Percentiles rank a stretch among this genome's conserved stretches.
These are phyloP conservation scores for Plasmodium fragile DNA, from an alignment of 169 alveolate species.

Conservation along the genomic window DNA sequence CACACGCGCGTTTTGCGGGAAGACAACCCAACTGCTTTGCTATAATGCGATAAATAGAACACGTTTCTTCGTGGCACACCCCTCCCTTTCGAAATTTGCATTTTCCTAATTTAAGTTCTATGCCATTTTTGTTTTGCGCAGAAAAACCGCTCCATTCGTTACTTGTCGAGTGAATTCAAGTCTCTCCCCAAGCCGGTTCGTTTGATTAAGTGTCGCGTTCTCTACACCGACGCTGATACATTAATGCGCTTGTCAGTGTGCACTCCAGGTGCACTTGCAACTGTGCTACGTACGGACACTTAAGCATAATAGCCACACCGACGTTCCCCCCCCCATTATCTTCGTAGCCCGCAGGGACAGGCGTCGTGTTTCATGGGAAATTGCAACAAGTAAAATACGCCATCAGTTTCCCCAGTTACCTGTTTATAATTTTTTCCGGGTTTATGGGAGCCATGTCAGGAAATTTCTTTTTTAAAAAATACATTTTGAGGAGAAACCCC, in stretches of 20 bases:
- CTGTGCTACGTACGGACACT: background rate
- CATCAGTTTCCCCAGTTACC: conserved; percentile 81
- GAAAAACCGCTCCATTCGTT: conserved; percentile 51
- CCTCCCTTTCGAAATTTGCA: background rate
- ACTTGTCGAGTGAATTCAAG: conserved; percentile 40
- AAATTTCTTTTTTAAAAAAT: conserved; percentile 80
- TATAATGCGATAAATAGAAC: background rate
- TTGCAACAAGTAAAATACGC: conserved; percentile 80
- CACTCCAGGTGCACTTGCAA: background rate
- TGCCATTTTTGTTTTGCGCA: background rate
- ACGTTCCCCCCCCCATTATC: background rate
- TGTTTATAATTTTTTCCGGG: conserved; percentile 81
- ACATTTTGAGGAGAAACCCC: conserved; percentile 81
- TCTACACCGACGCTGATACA: background rate
- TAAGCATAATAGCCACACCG: background rate
- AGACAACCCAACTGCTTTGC: background rate
- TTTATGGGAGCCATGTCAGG: conserved; percentile 87
- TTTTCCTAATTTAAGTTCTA: background rate
- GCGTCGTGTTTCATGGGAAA: conserved; percentile 84
- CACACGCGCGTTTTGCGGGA: background rate
- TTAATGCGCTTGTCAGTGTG: background rate
- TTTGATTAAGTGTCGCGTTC: background rate
- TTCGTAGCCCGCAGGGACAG: conserved; percentile 84
- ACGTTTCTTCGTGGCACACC: background rate
- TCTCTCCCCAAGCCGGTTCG: conserved; percentile 75